Base-by-base conservation (phyloP, 2,329 filamentous ascomycete genomes). In the Botrytis deweyae region DNA sequence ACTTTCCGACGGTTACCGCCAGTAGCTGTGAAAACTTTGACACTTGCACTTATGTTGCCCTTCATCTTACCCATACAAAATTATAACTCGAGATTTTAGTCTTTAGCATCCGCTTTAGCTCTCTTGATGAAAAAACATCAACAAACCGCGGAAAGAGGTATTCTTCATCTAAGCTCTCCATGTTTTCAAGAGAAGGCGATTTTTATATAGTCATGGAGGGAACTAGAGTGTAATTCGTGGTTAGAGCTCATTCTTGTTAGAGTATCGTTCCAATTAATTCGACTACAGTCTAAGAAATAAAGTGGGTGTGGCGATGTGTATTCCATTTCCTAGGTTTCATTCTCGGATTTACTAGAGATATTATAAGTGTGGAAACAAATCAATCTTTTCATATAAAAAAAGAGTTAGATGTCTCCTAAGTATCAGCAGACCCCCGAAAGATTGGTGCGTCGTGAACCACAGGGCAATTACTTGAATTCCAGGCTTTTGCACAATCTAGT, bases 381-480 rank as follows among this genome's bases (percentile, higher is more conserved):
- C 10, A 25, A 40, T 16, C 10, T 25, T 22, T 14, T n/a, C 36
- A 14, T 62, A 62, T 40, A 40, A 62, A 55, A 25, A 10, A n/a
- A 6, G 33, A n/a, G 22, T 14, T 4, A 0, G 4, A 22, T 1
- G 12, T 38, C 22, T 14, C 1, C 0, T 9, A 25, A n/a, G 36
- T 12, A 40, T 62, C 1, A 16, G 36, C 36, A 62, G 16, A 62
- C 14, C 22, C 4, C 14, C 36, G 12, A 1, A 4, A 40, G 12
- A 16, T 9, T n/a, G 59, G 36, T 40, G 36, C 0, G 36, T n/a
- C 4, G 20, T 62, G 0, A 62, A 18, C 3, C 5, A n/a, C 0
- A 16, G 5, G 22, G 12, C 22, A 62, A 8, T 25, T n/a, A 1
- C 18, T 62, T 0, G 12, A 0, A 0, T 25, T 40, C 0, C 12